Conservation (phyloP, 2,329 filamentous ascomycete genomes). For the Periconia digitata region DNA sequence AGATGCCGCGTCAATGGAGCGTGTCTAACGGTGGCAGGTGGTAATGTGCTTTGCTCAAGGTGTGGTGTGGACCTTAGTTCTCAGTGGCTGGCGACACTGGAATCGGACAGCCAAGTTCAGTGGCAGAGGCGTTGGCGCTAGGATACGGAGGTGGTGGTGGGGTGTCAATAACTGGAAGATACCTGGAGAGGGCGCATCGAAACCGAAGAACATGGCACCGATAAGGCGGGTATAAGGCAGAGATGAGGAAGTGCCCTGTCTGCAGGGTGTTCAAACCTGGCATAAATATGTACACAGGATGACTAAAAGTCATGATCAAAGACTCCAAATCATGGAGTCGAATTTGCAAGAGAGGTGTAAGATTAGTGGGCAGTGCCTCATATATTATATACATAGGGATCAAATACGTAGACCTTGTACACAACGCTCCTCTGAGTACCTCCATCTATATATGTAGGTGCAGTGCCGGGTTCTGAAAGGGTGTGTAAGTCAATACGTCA, state of each 20-base stretch:
- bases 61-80: slow-evolving; percentile 79
- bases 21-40: slow-evolving; percentile 55
- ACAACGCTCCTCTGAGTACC: no score
- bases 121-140: slow-evolving; percentile 75
- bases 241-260: neutral
- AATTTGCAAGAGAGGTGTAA: no score
- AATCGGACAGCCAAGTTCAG: slow-evolving; percentile 77
- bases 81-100: slow-evolving; percentile 88
- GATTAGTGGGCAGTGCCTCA: no score
- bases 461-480: no score
- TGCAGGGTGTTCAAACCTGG: neutral
- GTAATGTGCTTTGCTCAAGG: slow-evolving; percentile 87
- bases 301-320: neutral
- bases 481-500: no score
- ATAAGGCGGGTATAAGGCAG: neutral
- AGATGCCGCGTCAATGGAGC: slow-evolving; percentile 3
- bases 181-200: slow-evolving; percentile 20
- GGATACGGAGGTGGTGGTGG: slow-evolving; percentile 90
- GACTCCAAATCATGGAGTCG: neutral
- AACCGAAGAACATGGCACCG: slow-evolving; percentile 20
- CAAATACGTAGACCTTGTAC: no score
- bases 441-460: no score
- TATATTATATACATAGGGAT: no score
- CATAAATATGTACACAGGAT: neutral
- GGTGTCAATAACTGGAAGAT: slow-evolving; percentile 82